Base-by-base conservation (phyloP, 2,329 filamentous ascomycete genomes). In the Fusarium redolens region DNA sequence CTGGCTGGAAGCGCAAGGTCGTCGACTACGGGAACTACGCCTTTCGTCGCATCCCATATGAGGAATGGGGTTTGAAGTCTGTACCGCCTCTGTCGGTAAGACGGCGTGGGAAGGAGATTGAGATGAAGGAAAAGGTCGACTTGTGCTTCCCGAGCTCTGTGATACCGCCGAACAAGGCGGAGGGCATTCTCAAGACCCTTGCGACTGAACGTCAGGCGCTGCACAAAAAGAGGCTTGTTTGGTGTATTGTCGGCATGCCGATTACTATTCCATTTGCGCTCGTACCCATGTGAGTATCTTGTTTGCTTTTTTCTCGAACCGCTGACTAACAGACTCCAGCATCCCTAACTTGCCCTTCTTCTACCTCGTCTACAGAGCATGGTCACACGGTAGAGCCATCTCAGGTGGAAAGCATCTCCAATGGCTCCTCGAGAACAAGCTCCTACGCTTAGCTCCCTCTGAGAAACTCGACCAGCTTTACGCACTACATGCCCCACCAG, bases 1-100 rank as follows among this genome's bases (percentile, higher is more conserved):
- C 86, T 48, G 93, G 93, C 60, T 98, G 96, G 96, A 94, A 98
- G 86, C 94, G 92, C 79, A 90, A 90, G 76, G 87, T 98, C 25
- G 96, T 96, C 58, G 87, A 89, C 66, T 97, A 96, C 82, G 96
- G 96, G 62, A 98, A 99, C 83, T 86, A 90, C 54, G 90, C 94
- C 20, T 89, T 99, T 69, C 91, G 93, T 77, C 90, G 94, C 71
- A 97, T 99, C 78, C 93, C 96, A 5, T 98, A 93, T 81, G 93
- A 98, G 83, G 96, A 99, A 91, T 99, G 96, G 96, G 95, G 94
- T 1, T 87, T 99, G 75, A 98, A 98, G 85, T 97, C 94, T 40
- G 92, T 99, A 58, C 96, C 96, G 48, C 92, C 95, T 28, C 86
- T 97, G 75, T 94, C 91, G 45, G 85, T 90, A 64, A 88, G 90